Conservation (phyloP, 768 basidiomycete genomes). For the Mycena latifolia region DNA sequence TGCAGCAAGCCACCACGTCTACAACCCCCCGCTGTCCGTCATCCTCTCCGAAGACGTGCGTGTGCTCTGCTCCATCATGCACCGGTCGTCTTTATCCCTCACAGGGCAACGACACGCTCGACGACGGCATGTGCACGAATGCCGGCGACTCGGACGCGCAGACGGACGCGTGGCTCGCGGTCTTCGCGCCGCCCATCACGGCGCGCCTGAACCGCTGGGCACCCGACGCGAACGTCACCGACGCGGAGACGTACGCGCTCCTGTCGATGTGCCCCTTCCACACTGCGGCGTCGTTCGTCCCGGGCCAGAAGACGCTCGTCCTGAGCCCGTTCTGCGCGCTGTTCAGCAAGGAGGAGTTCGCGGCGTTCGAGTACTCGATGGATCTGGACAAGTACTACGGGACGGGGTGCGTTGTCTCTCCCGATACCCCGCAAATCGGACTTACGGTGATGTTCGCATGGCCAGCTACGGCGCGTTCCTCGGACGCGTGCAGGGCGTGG, state of each 20-base stretch:
- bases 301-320: conserved; percentile 3
- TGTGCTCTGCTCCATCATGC: conserved; percentile 41
- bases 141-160: conserved; percentile 59
- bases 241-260: conserved; percentile 67
- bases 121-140: conserved; percentile 73
- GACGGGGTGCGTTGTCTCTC: conserved; percentile 56
- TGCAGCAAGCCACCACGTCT: conserved; percentile 57
- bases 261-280: conserved; percentile 87
- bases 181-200: conserved; percentile 68
- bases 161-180: conserved; percentile 63
- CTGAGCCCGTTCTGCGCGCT: conserved; percentile 78
- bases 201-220: conserved; percentile 69
- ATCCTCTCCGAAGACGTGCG: conserved; percentile 64
- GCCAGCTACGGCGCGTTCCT: conserved; percentile 70
- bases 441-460: no score
- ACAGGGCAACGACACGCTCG: conserved; percentile 71
- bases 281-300: conserved; percentile 53
- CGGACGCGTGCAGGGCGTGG: conserved; percentile 85
- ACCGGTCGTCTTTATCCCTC: no score
- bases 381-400: conserved; percentile 86
- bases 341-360: conserved; percentile 74
- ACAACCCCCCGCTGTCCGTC: conserved; percentile 64
- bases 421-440: no score
- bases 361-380: conserved; percentile 73
- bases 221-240: conserved; percentile 69